Evolutionary conservation across 768 basidiomycete species (phyloP).

Genomic region (Sutorius australiensis): DNA sequence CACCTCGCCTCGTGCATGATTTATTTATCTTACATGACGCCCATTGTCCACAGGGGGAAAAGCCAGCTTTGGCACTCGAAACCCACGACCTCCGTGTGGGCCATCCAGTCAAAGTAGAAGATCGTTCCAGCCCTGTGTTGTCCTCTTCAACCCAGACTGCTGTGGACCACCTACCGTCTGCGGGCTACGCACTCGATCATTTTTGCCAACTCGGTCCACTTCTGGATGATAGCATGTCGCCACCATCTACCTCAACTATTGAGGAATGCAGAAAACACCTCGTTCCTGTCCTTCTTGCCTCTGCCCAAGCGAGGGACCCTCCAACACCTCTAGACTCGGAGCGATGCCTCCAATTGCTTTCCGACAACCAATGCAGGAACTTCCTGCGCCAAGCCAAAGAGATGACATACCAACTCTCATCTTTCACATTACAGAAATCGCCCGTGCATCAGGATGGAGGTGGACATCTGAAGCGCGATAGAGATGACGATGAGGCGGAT

Average conservation of each 20-base stretch:
- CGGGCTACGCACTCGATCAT: conserved; percentile 1
- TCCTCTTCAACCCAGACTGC: conserved; percentile 13
- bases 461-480: conserved; percentile 8
- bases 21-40: conserved; percentile 6
- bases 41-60: conserved; percentile 1
- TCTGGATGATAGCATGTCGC: conserved; percentile 6
- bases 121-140: background rate
- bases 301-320: conserved; percentile 15
- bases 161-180: conserved; percentile 8
- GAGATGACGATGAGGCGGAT: conserved; percentile 10
- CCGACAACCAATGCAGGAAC: conserved; percentile 24
- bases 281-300: conserved; percentile 22
- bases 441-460: background rate
- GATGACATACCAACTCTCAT: conserved; percentile 23
- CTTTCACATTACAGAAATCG: conserved; percentile 4
- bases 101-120: conserved; percentile 2
- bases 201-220: background rate
- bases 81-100: conserved; percentile 10
- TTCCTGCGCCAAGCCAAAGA: conserved; percentile 23
- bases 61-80: conserved; percentile 14
- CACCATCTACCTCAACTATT: conserved; percentile 11
- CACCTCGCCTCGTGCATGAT: background rate
- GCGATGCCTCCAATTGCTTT: conserved; percentile 24
- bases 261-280: conserved; percentile 28
- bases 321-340: conserved; percentile 10